Evolutionary conservation across 2,329 filamentous ascomycete species (phyloP), one percentile per base, ranked within the genome.

Genomic region (Penicillium freii): DNA sequence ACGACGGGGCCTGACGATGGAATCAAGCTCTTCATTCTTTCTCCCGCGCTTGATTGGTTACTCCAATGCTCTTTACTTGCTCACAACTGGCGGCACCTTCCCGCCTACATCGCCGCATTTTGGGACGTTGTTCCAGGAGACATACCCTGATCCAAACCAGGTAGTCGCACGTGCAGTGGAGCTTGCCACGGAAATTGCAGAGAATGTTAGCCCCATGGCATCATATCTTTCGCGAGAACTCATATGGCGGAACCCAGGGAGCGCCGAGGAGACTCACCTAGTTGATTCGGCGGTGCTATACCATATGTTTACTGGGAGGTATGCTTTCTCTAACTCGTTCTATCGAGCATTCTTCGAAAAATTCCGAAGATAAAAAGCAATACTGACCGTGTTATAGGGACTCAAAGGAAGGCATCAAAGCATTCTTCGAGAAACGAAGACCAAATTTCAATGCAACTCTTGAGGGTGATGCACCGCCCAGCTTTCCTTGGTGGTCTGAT

Each of bases 231-330:
- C 48, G 11, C 53, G 48, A 11, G 33, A 59, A 34, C 57, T 59
- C 8, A 59, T 59, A 25, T 53, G 57, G 57, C 48, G 53, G 15
- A 59, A 53, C 10, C 57, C 53, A 23, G 57, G 57, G 1, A 48
- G 43, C 38, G 53, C 53, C 0, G 57, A 59, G 17, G 53, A 44
- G n/a, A 49, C 57, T n/a, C 57, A 56, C 23, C 13, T 59, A 4
- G 33, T 59, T 15, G 53, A 59, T 31, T 51, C 45, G 4, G 39
- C 53, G 6, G 40, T 59, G 2, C 4, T 59, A 5, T 59, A 59
- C 19, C 33, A 56, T 29, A 59, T 59, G 57, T 53, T 59, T 44
- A 49, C 43, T 44, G 53, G 47, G 33, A 56, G 15, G 53, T 59
- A 53, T 17, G 48, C 4, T 33, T 9, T 27, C 9, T 21, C 19